Evolutionary conservation across 768 basidiomycete species (phyloP).

Genomic region (Serendipita sp.): DNA sequence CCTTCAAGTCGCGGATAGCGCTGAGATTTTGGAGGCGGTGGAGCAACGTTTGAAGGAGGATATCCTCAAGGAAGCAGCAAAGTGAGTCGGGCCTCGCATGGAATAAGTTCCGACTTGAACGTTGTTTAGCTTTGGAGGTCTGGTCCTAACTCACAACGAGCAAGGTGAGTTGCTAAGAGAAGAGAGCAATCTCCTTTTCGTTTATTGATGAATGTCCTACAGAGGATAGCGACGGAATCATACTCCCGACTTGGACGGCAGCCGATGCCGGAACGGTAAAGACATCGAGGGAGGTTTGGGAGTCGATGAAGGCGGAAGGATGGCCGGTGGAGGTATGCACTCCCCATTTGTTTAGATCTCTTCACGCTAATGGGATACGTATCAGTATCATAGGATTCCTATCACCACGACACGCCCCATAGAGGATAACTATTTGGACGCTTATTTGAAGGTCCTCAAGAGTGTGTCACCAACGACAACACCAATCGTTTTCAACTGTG

Average conservation of each 20-base stretch:
- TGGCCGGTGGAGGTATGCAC: slow-evolving; percentile 90
- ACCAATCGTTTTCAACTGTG: slow-evolving; percentile 85
- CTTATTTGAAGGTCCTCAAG: slow-evolving; percentile 71
- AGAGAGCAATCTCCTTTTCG: not conserved
- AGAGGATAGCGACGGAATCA: slow-evolving; percentile 57
- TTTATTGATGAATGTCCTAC: slow-evolving; percentile 24
- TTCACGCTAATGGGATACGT: not conserved
- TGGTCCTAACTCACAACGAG: slow-evolving; percentile 90
- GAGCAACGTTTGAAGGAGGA: slow-evolving; percentile 80
- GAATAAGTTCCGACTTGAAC: not conserved
- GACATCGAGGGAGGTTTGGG: slow-evolving; percentile 80
- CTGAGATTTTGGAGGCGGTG: slow-evolving; percentile 87
- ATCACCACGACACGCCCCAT: slow-evolving; percentile 86
- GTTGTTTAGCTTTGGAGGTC: slow-evolving; percentile 59
- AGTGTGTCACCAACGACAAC: slow-evolving; percentile 64
- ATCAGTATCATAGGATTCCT: slow-evolving; percentile 43
- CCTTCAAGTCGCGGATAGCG: slow-evolving; percentile 74
- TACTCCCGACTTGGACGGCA: slow-evolving; percentile 86
- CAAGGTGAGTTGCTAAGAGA: slow-evolving; percentile 35
- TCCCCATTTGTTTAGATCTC: slow-evolving; percentile 8
- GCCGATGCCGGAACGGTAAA: slow-evolving; percentile 72
- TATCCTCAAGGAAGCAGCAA: slow-evolving; percentile 68
- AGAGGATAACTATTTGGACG: slow-evolving; percentile 95
- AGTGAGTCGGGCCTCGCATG: slow-evolving; percentile 26
- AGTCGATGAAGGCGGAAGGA: slow-evolving; percentile 56